Percentiles rank a stretch among this genome's conserved stretches.
phyloP scores from a whole-genome alignment of 2,329 filamentous ascomycete genomes.

The Aureobasidium melanogenum region DNA sequence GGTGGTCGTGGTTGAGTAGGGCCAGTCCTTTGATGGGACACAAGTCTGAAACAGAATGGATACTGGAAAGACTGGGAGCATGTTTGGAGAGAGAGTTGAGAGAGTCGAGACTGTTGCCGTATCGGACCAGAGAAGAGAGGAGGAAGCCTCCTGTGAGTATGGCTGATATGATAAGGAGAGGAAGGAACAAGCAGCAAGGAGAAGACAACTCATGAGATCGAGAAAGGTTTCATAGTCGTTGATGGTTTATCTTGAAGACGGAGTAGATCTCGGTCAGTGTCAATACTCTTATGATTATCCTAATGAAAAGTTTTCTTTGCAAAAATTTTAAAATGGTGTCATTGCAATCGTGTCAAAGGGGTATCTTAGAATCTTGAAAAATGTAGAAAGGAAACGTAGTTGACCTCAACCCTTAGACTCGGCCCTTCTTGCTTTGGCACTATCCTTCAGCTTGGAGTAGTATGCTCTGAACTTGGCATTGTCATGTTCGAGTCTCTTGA shows the following conservation, averaged over 20 bases:
- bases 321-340: neutral
- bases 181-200: neutral
- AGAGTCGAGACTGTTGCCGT: constrained; percentile 15
- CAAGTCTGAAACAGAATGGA: constrained; percentile 63
- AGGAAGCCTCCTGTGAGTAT: constrained; percentile 23
- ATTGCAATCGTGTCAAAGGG: neutral
- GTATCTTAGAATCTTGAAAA: neutral
- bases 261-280: neutral
- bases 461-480: constrained; percentile 7
- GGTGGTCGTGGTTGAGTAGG: constrained; percentile 66
- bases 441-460: constrained; percentile 11
- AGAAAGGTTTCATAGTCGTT: neutral
- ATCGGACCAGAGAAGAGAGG: constrained; percentile 21
- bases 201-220: neutral
- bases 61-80: constrained; percentile 55
- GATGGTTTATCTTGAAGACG: neutral
- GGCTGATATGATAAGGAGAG: constrained; percentile 16
- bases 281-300: neutral
- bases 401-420: neutral
- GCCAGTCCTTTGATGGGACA: constrained; percentile 61
- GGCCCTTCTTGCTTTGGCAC: constrained; percentile 10
- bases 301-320: neutral
- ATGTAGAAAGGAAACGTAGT: too few species aligned
- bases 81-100: constrained; percentile 45
- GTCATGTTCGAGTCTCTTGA: neutral